phyloP scores from a whole-genome alignment of 2,329 filamentous ascomycete genomes.

The Botrytis squamosa region DNA sequence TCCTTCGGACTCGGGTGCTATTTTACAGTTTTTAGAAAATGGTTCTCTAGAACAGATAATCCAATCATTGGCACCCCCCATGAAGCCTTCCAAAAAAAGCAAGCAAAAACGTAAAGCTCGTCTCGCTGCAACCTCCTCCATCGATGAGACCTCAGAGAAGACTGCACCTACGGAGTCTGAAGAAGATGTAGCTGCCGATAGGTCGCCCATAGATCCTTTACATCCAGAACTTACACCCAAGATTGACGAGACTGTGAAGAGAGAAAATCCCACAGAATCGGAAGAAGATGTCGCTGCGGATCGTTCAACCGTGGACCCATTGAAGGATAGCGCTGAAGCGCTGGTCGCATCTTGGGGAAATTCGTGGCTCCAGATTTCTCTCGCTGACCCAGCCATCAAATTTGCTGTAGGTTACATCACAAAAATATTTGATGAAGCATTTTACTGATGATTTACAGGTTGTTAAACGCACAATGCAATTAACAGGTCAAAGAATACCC shows the following conservation, averaged over 20 bases:
- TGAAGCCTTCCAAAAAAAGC: conserved; percentile 12
- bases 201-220: conserved; percentile 32
- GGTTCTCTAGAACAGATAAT: conserved; percentile 26
- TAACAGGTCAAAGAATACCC: conserved; percentile 73
- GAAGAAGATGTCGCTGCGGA: conserved; percentile 37
- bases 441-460: conserved; percentile 53
- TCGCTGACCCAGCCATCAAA: conserved; percentile 61
- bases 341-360: conserved; percentile 48
- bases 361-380: conserved; percentile 57
- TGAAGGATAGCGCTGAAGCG: conserved; percentile 31
- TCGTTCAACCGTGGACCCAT: conserved; percentile 28
- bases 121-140: conserved; percentile 15
- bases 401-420: conserved; percentile 63
- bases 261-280: conserved; percentile 31
- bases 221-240: conserved; percentile 22
- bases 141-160: conserved; percentile 28
- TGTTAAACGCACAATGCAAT: conserved; percentile 74
- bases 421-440: background rate
- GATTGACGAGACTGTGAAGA: conserved; percentile 27
- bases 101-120: conserved; percentile 14
- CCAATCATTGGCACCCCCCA: conserved; percentile 21
- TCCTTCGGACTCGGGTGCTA: conserved; percentile 27
- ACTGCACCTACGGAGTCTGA: conserved; percentile 35
- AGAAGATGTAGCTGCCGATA: conserved; percentile 33
- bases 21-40: conserved; percentile 30